A percentile compares a stretch with the other conserved stretches of the same genome.
Conservation (phyloP, 495 filamentous ascomycete genomes). For the Jackrogersella minutella region DNA sequence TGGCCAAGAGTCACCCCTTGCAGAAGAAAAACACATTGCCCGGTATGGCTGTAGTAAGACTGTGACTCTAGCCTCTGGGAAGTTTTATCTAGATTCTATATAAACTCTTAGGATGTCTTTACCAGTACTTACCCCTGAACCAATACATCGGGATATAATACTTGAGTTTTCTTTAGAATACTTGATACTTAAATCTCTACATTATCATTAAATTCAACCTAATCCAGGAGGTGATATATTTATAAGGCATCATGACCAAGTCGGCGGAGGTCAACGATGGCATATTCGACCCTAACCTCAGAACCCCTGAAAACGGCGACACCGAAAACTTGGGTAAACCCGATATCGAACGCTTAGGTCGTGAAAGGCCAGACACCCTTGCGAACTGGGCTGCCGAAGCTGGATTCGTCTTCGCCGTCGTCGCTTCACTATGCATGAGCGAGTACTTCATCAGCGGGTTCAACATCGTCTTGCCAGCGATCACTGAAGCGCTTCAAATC, state of each 20-base stretch:
- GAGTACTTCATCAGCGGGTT: conserved; percentile 90
- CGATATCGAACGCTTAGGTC: conserved; percentile 72
- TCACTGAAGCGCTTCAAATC: conserved; percentile 70
- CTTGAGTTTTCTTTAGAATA: not conserved
- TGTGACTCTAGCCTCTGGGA: not conserved
- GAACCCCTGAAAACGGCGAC: conserved; percentile 18
- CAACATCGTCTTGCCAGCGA: conserved; percentile 77
- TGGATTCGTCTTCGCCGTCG: conserved; percentile 75
- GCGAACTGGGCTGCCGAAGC: conserved; percentile 66
- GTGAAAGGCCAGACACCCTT: conserved; percentile 75
- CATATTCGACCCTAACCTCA: not conserved
- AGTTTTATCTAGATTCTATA: conserved; percentile 1
- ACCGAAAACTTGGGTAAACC: conserved; percentile 23
- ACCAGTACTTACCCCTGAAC: not conserved
- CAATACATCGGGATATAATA: not conserved
- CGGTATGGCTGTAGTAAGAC: not conserved
- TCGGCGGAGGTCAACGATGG: conserved; percentile 16
- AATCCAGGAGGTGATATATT: not conserved
- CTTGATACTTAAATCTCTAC: not conserved
- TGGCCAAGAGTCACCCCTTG: conserved; percentile 32
- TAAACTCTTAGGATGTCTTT: conserved; percentile 9
- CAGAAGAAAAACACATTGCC: conserved; percentile 20
- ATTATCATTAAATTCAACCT: not conserved
- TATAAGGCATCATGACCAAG: conserved; percentile 18
- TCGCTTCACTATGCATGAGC: conserved; percentile 76